Evolutionary conservation across 495 filamentous ascomycete genomes (phyloP), one percentile per base, ranked within the genome.

Genomic region (Lentithecium fluviatile): DNA sequence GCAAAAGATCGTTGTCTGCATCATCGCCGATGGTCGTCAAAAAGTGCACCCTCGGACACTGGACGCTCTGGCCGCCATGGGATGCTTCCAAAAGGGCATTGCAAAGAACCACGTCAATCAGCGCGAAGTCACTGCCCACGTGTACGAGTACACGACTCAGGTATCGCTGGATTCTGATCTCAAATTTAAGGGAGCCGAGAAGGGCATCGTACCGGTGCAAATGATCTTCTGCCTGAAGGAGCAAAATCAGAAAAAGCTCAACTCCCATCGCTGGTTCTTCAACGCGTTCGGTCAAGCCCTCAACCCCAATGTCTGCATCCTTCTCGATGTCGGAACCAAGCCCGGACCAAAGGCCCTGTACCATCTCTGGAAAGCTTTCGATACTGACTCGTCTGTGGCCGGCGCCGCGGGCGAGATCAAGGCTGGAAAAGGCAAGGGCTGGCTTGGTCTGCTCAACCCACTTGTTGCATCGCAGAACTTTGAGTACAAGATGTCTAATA

Each of bases 401-500:
- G 95, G 95, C 49, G 95, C 95, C 10, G 95, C 92, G 52, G 95
- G 95, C 45, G 95, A 99, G 77, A 97, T 97, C 74, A 94, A 88
- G 71, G 95, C 95, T 6, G 92, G 91, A 71, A 97, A 95, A 67
- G 94, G 94, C 11, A 89, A 87, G 67, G 84, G 78, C 24, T 89
- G 87, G 74, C 76, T 86, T 15, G 90, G 91, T 20, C 82, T 99
- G 20, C 77, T 99, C 40, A 97, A 97, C 70, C 95, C 95, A 0
- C 81, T 99, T 2, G 91, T 99, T 7, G 95, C 95, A 0, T 92
- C 89, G 45, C 95, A 99, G 73, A 97, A 99, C 69, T 99, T 97
- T 67, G 95, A 99, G 74, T 99, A 99, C 80, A 99, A 99, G 77
- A 96, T 97, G 93, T 95, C 90, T 6, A 99, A 97, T 62, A 99